Conservation (phyloP, 139 green algal species). For the Chlorella sp. region DNA sequence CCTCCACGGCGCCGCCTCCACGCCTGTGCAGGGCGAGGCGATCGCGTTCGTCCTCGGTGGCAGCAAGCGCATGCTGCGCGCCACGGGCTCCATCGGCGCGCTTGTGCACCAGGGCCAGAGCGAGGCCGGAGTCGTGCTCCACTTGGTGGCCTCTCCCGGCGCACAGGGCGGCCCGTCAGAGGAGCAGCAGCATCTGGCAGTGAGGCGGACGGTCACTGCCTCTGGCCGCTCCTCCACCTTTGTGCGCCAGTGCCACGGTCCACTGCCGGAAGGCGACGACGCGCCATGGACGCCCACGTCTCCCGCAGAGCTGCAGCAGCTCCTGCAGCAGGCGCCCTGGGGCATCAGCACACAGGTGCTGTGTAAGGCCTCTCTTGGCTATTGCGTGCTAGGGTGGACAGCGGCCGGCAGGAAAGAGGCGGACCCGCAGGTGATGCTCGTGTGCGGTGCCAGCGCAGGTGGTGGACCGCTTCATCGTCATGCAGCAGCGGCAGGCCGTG, state of each 20-base stretch:
- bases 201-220: not conserved
- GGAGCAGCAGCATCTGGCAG: not conserved
- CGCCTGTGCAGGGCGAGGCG: slow-evolving; percentile 46
- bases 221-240: no score
- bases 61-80: slow-evolving; percentile 50
- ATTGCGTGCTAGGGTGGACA: no score
- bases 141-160: not conserved
- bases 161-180: not conserved
- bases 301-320: not conserved
- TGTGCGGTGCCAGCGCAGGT: slow-evolving; percentile 42
- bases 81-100: slow-evolving; percentile 21
- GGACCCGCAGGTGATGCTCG: slow-evolving; percentile 35
- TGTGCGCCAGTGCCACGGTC: no score
- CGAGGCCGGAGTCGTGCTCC: not conserved
- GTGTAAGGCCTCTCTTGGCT: not conserved
- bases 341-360: not conserved
- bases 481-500: slow-evolving; percentile 44
- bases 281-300: not conserved
- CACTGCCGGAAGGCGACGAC: no score
- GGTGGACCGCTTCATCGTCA: slow-evolving; percentile 52
- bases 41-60: slow-evolving; percentile 63
- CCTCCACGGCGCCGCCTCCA: not conserved
- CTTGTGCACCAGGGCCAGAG: slow-evolving; percentile 8
- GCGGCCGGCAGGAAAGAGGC: no score
- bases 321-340: not conserved